Evolutionary conservation across 2,329 filamentous ascomycete species (phyloP), one percentile per base, ranked within the genome.

Genomic region (Microcyclospora pomicola): DNA sequence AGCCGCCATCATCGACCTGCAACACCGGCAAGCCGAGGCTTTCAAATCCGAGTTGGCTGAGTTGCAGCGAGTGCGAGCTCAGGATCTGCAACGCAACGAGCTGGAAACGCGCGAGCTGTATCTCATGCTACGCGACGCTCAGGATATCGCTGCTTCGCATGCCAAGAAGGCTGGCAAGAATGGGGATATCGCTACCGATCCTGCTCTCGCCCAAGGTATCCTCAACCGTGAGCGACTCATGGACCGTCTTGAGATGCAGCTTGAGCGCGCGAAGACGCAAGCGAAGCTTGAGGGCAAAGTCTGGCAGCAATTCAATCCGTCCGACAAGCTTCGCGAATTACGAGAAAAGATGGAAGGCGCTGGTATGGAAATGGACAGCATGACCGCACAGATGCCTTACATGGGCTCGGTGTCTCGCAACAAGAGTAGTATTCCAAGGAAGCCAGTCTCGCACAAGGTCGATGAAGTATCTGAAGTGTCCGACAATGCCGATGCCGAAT

Each of bases 221-320:
- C 68, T 98, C 47, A 87, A 96, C 58, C 81, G 91, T 16, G 84
- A 95, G 54, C 78, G 73, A 54, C 77, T 98, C 48, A 92, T 98
- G 82, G 83, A 86, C 56, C 80, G 87, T 37, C 71, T 98, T 40
- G 87, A 94, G 60, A 92, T 84, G 69, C 91, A 96, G 62, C 75
- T 98, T 31, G 88, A 96, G 65, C 73, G 91, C 46, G 88, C 94
- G 47, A 96, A 96, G 72, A 96, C 91, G 1, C 87, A 96, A 57
- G 94, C 85, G 63, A 95, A 95, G 62, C 75, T 98, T 27, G 91
- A 96, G 61, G 91, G 91, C 49, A 84, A 84, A 59, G 78, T 85
- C 7, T 94, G 88, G 82, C 82, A 92, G 45, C 67, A 73, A 37
- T 72, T 81, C 46, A 84, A 84, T 28, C 88, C 91, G 10, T 95